Percentiles rank a stretch among this genome's conserved stretches.
Evolutionary conservation across 108 stramenopile genomes (phyloP).

Genomic region (Pseudonitzschia delicatissima): DNA sequence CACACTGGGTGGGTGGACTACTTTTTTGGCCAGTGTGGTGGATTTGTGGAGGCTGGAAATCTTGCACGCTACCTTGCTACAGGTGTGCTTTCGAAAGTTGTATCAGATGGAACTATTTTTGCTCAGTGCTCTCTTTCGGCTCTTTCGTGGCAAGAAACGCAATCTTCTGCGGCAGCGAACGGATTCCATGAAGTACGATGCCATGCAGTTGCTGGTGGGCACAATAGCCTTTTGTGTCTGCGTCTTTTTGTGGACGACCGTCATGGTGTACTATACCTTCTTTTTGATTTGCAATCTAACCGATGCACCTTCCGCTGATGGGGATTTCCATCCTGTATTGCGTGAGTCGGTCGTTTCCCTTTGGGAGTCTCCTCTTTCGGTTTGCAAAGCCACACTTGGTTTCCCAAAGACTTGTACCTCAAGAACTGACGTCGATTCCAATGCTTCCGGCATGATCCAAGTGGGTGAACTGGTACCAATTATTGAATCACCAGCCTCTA

Average conservation of each 20-base stretch:
- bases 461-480: background rate
- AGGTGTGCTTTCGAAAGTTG: constrained; percentile 35
- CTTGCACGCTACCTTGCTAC: constrained; percentile 54
- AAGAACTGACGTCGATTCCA: background rate
- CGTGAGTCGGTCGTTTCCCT: constrained; percentile 15
- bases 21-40: constrained; percentile 45
- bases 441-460: background rate
- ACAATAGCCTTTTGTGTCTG: constrained; percentile 82
- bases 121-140: constrained; percentile 69
- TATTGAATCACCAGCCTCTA: background rate
- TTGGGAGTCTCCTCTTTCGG: constrained; percentile 21
- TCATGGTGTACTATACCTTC: constrained; percentile 76
- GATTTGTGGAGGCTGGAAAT: constrained; percentile 54
- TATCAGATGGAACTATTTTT: constrained; percentile 53
- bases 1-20: constrained; percentile 15
- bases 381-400: constrained; percentile 29
- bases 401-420: constrained; percentile 21
- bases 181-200: constrained; percentile 86
- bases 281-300: constrained; percentile 45
- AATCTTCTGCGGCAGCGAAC: constrained; percentile 82
- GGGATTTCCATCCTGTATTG: constrained; percentile 16
- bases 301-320: constrained; percentile 7
- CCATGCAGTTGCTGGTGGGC: constrained; percentile 76
- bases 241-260: constrained; percentile 81
- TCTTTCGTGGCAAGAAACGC: constrained; percentile 91